Conservation (phyloP, 345 rosid genomes). For the Leavenworthia alabamica region DNA sequence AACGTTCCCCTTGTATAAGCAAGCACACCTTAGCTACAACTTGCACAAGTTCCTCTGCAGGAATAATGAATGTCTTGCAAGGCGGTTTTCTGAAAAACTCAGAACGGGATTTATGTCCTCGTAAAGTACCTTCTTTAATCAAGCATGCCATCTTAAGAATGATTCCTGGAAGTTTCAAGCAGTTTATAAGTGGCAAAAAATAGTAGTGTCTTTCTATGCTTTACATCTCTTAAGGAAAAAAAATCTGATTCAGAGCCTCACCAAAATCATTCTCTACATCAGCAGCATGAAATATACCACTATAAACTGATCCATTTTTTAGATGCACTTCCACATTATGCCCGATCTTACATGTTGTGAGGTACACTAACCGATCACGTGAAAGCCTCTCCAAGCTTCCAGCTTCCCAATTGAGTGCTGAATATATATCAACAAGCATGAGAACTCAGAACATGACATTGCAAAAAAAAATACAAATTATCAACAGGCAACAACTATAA, state of each 20-base stretch:
- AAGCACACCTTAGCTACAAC: conserved; percentile 76
- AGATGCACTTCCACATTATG: conserved; percentile 83
- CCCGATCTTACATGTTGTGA: conserved; percentile 67
- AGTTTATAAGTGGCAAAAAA: conserved; percentile 9
- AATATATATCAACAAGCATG: conserved; percentile 33
- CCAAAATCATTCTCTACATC: conserved; percentile 76
- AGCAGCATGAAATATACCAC: conserved; percentile 79
- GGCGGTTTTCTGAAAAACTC: conserved; percentile 66
- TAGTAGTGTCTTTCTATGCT: background rate
- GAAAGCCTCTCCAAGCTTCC: conserved; percentile 46
- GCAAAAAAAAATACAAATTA: background rate
- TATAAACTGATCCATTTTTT: conserved; percentile 73
- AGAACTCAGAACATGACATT: conserved; percentile 10
- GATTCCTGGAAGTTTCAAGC: conserved; percentile 49
- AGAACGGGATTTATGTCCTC: conserved; percentile 45
- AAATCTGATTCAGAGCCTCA: conserved; percentile 34
- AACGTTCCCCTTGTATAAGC: background rate
- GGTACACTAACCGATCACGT: conserved; percentile 63
- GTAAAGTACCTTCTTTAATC: conserved; percentile 53
- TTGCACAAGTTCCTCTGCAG: conserved; percentile 83
- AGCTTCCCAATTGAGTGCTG: conserved; percentile 36
- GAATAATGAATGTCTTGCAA: conserved; percentile 56
- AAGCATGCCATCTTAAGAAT: conserved; percentile 82
- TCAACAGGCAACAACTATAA: conserved; percentile 15
- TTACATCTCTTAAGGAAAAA: conserved; percentile 1